Evolutionary conservation across 306 rosid species (phyloP).

Genomic region (Fagus sylvatica): DNA sequence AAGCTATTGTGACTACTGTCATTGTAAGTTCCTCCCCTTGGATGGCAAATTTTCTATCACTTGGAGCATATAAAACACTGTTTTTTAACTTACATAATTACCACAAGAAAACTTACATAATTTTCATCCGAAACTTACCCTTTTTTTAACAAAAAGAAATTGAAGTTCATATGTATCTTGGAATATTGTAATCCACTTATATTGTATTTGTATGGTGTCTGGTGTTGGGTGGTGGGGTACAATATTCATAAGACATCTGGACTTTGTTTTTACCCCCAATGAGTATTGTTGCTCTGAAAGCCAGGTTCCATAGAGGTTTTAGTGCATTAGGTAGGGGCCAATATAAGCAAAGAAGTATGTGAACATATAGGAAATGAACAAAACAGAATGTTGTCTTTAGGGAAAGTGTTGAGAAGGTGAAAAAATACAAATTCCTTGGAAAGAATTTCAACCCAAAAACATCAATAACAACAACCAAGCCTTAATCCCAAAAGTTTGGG

Average conservation of each 20-base stretch:
- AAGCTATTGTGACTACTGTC: conserved; percentile 78
- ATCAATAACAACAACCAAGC: too few species aligned
- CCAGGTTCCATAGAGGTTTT: background rate
- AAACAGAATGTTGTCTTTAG: background rate
- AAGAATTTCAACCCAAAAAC: background rate
- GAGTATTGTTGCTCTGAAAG: background rate
- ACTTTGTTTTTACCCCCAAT: background rate
- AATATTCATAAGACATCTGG: background rate
- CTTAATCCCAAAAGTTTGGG: too few species aligned
- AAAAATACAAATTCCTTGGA: background rate
- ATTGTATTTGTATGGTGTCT: background rate
- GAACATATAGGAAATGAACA: background rate
- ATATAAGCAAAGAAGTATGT: background rate
- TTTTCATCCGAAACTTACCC: background rate
- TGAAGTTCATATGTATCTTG: background rate
- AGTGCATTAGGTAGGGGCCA: background rate
- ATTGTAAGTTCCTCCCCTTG: conserved; percentile 56
- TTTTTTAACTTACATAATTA: background rate
- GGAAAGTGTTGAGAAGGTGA: background rate
- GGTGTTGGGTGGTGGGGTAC: background rate
- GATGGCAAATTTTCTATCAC: conserved; percentile 1
- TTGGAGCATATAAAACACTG: background rate
- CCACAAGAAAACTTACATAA: background rate
- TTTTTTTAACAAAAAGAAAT: too few species aligned
- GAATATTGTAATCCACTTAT: background rate